Evolutionary conservation across 2,329 filamentous ascomycete species (phyloP).

Genomic region (Colletotrichum tamarilloi): DNA sequence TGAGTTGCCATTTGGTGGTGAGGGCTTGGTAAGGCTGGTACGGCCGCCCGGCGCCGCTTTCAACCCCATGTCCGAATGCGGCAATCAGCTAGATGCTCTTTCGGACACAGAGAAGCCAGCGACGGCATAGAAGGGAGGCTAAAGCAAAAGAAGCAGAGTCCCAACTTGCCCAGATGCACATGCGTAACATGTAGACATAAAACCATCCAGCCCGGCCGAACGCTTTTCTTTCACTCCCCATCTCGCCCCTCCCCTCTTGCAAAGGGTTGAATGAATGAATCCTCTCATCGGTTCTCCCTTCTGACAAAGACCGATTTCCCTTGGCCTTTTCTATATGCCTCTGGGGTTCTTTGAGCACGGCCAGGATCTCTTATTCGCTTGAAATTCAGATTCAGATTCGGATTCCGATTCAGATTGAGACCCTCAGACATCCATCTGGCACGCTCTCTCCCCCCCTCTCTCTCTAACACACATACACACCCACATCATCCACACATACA

Average conservation of each 20-base stretch:
- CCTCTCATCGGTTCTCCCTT: background rate
- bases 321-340: slow-evolving; percentile 20
- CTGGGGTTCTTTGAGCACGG: slow-evolving; percentile 9
- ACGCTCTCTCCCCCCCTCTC: background rate
- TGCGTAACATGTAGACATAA: slow-evolving; percentile 36
- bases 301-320: slow-evolving; percentile 24
- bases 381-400: background rate
- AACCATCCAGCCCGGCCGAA: slow-evolving; percentile 29
- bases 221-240: slow-evolving; percentile 34
- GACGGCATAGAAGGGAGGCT: slow-evolving; percentile 29
- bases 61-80: slow-evolving; percentile 33
- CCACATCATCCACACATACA: background rate
- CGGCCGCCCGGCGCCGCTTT: slow-evolving; percentile 24
- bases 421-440: slow-evolving; percentile 8
- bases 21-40: slow-evolving; percentile 26
- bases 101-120: slow-evolving; percentile 36
- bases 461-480: background rate
- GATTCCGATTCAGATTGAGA: background rate
- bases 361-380: slow-evolving; percentile 5
- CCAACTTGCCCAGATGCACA: slow-evolving; percentile 21
- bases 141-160: slow-evolving; percentile 23
- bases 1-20: background rate
- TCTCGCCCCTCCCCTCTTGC: slow-evolving; percentile 13
- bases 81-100: slow-evolving; percentile 37
- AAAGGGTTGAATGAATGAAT: slow-evolving; percentile 26